Conservation (phyloP, 257 asterid genomes). For the Lavandula angustifolia region DNA sequence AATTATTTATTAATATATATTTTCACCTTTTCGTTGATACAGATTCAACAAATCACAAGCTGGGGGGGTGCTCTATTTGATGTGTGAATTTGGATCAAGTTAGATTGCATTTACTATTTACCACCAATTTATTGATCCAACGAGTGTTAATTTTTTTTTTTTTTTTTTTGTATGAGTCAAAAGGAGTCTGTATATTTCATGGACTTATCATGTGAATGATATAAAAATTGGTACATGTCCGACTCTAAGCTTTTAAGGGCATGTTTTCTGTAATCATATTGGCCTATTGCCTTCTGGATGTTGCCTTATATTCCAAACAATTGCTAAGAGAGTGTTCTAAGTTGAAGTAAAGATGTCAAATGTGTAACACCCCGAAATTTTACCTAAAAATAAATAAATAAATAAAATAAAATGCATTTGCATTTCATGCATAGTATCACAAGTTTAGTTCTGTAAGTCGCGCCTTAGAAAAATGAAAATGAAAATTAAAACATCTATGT, state of each 20-base stretch:
- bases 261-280: not conserved
- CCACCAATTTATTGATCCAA: constrained; percentile 10
- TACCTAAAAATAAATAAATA: no score
- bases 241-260: not conserved
- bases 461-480: no score
- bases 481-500: no score
- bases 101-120: constrained; percentile 3
- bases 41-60: not conserved
- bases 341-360: not conserved
- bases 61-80: not conserved
- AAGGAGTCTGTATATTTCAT: not conserved
- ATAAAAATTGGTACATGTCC: not conserved
- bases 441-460: no score
- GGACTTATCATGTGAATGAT: not conserved
- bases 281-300: constrained; percentile 7
- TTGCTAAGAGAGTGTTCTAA: not conserved
- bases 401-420: no score
- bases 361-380: no score
- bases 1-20: not conserved
- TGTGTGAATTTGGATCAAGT: not conserved
- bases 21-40: constrained; percentile 10
- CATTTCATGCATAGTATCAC: no score
- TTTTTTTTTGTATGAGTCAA: not conserved
- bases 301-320: constrained; percentile 2
- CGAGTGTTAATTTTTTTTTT: not conserved